Base-by-base conservation (phyloP, 352 stramenopile genomes). In the Globisporangium nodosum region DNA sequence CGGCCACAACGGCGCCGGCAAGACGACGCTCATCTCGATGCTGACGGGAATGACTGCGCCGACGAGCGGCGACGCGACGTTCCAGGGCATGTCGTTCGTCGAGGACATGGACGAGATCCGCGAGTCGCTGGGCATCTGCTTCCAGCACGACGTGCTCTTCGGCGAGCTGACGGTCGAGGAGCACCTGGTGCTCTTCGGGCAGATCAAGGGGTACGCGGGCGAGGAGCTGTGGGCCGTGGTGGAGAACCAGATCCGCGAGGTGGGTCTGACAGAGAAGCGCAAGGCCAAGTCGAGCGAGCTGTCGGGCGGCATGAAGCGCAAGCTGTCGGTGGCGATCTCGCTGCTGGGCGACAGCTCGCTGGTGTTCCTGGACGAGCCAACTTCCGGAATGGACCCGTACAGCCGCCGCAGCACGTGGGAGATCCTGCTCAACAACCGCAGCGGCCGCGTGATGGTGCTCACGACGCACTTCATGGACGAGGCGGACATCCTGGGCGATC, bases 391-490 rank as follows among this genome's bases (percentile, higher is more conserved):
- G 92, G 96, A 99, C 58, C 94, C 96, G n/a, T 98, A 97, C 70
- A 88, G 68, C 51, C 78, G 96, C 31, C 78, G 95, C 46, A 96
- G 96, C 57, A 84, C 12, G 78, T 97, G 89, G 89, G 64, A 92
- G 37, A 61, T 95, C 20, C 55, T 85, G 43, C 49, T 76, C 46
- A 71, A 68, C 72, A 76, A 73, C 56, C 58, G 74, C 18, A 50
- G 81, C 52, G 69, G 75, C 49, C 68, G 74, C 21, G 63, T 90
- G 49, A 90, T 96, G 48, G 67, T 97, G 43, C 57, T 97, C 33
- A 97, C 87, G 18, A 97, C 90, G 48, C 95, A 98, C 60, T 98
- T 97, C 62, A 97, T 98, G 91, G 91, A 97, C 49, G 89, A 97
- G 64, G 83, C 85, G 11, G 85, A 97, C 52, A 68, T 91, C 20